These are phyloP conservation scores for Podaxis sp. DNA, from an alignment of 768 basidiomycete species.

Conservation along the genomic window DNA sequence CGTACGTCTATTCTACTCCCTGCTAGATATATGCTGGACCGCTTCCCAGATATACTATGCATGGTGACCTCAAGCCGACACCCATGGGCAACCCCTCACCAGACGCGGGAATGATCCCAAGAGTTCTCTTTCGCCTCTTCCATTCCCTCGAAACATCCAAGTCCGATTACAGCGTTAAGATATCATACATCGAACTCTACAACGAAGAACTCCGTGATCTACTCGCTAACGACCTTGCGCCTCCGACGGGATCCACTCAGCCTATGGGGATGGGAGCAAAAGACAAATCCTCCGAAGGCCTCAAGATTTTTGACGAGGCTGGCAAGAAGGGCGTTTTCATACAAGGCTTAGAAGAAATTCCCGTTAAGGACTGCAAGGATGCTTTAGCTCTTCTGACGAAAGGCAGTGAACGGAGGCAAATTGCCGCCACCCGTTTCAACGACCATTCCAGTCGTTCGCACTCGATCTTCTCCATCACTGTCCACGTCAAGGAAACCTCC, in stretches of 20 bases:
- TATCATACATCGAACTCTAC: slow-evolving; percentile 94
- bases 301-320: slow-evolving; percentile 93
- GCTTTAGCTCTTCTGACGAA: slow-evolving; percentile 84
- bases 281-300: slow-evolving; percentile 50
- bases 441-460: slow-evolving; percentile 97
- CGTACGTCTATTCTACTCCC: slow-evolving; percentile 53
- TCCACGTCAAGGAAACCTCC: slow-evolving; percentile 85
- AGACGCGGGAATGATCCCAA: slow-evolving; percentile 94
- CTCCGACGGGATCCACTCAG: slow-evolving; percentile 65
- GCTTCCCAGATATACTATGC: slow-evolving; percentile 83
- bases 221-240: slow-evolving; percentile 73
- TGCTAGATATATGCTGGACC: slow-evolving; percentile 5
- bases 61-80: slow-evolving; percentile 84
- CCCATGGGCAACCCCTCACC: slow-evolving; percentile 86
- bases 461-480: slow-evolving; percentile 95
- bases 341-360: slow-evolving; percentile 89
- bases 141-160: slow-evolving; percentile 76
- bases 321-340: slow-evolving; percentile 82
- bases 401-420: slow-evolving; percentile 88
- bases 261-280: slow-evolving; percentile 76
- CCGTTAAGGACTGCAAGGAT: slow-evolving; percentile 79
- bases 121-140: slow-evolving; percentile 89
- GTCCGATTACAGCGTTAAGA: slow-evolving; percentile 87
- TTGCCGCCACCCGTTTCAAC: slow-evolving; percentile 96
- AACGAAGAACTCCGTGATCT: slow-evolving; percentile 98